Evolutionary conservation across 176 grass and related monocot genomes (phyloP), one percentile per base, ranked within the genome.

Genomic region (Chloris gayana): DNA sequence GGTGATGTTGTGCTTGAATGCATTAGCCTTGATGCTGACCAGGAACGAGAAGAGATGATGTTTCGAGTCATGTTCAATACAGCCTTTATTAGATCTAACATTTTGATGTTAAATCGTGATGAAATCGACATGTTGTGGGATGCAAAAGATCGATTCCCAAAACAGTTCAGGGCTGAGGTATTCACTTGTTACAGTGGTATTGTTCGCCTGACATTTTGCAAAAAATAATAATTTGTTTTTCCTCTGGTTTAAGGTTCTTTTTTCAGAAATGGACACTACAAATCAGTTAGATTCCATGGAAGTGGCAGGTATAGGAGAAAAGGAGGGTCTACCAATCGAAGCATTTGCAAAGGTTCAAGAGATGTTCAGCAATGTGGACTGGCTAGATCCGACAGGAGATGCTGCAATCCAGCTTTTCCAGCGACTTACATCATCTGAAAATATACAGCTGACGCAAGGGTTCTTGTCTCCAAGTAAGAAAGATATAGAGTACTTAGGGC

Each of bases 31-130:
- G 96, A 98, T 69, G 90, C 78, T 12, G 88, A 88, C 60, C 82
- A 93, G 50, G 84, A 87, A 49, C 86, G 50, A 18, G 96, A 98
- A 84, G 86, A 91, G 76, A 98, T 98, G 90, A 98, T 98, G 88
- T 98, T 98, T 41, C 86, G 96, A 70, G 90, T 98, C 32, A 95
- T 98, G 96, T 98, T 98, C 86, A 98, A 95, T 87, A 91, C 96
- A 60, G 88, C 92, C 33, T 98, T 98, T 57, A 95, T 98, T 69
- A 90, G 96, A 70, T 98, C 96, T 68, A 98, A 98, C 66, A 98
- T 98, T 87, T 86, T 98, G 62, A 98, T 95, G 88, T 85, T 98
- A 58, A 94, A 98, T 75, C 92, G 90, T 73, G 92, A 98, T 89
- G 85, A 94, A 79, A 89, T 98, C 15, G 96, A 98, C 64, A 86